phyloP scores from a whole-genome alignment of 257 asterid genomes.

The Forsythia viridissima region DNA sequence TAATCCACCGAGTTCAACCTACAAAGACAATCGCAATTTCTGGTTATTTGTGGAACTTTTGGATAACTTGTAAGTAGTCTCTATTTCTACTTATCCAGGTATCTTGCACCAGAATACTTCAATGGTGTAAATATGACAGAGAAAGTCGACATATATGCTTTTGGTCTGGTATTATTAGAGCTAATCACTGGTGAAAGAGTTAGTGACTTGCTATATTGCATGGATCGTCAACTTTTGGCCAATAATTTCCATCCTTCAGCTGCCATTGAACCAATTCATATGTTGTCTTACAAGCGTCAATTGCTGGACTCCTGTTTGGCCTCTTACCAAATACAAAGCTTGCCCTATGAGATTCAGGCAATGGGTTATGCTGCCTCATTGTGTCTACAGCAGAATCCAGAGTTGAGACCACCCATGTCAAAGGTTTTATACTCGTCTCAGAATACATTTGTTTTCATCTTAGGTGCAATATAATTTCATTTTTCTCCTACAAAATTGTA shows the following conservation, averaged over 20 bases:
- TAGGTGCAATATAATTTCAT: background rate
- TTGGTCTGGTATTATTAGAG: constrained; percentile 73
- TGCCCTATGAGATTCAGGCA: constrained; percentile 65
- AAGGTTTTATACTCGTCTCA: constrained; percentile 47
- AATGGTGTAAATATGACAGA: constrained; percentile 56
- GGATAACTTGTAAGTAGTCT: background rate
- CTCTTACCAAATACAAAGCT: constrained; percentile 37
- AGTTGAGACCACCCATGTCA: constrained; percentile 77
- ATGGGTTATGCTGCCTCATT: constrained; percentile 70
- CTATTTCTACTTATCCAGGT: constrained; percentile 36
- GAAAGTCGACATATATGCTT: constrained; percentile 83
- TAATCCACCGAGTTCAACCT: background rate
- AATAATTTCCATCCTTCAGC: constrained; percentile 48
- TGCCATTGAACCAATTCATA: constrained; percentile 48
- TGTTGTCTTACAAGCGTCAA: constrained; percentile 49
- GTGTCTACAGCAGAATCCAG: constrained; percentile 82
- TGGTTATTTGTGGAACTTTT: background rate
- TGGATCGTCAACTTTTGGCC: constrained; percentile 41
- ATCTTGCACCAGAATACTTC: constrained; percentile 79
- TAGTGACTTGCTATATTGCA: constrained; percentile 50
- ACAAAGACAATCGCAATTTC: background rate
- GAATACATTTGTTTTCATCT: background rate
- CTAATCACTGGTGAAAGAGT: constrained; percentile 65
- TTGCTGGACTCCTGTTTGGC: constrained; percentile 53
- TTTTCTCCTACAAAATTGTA: background rate